Percentiles rank a stretch among this genome's conserved stretches.
Evolutionary conservation across 148 eudicot species (phyloP).

Genomic region (Camellia lanceoleosa): DNA sequence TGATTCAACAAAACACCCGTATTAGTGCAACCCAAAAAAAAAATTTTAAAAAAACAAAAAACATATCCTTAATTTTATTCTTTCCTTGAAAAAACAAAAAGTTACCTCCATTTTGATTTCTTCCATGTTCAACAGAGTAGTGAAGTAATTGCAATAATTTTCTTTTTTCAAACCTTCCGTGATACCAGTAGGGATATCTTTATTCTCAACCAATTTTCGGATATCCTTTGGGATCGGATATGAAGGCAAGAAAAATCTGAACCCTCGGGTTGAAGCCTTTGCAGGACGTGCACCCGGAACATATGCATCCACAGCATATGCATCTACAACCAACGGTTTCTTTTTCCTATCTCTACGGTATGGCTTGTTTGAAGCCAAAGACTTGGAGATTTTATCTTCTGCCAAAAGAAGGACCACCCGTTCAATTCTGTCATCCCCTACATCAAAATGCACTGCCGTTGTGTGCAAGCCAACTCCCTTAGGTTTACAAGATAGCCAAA

Average conservation of each 20-base stretch:
- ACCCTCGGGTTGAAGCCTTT: slow-evolving; percentile 26
- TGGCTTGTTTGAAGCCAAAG: slow-evolving; percentile 62
- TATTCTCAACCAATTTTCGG: slow-evolving; percentile 38
- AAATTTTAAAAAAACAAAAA: neutral
- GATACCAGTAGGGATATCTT: slow-evolving; percentile 52
- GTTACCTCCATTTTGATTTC: slow-evolving; percentile 82
- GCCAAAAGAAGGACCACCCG: slow-evolving; percentile 71
- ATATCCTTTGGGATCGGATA: slow-evolving; percentile 55
- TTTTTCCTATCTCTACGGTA: slow-evolving; percentile 46
- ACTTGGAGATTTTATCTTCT: slow-evolving; percentile 70
- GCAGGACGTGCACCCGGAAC: slow-evolving; percentile 65
- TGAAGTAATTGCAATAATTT: slow-evolving; percentile 60
- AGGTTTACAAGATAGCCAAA: slow-evolving; percentile 91
- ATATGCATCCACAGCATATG: slow-evolving; percentile 30
- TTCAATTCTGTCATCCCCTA: slow-evolving; percentile 59
- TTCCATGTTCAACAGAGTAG: slow-evolving; percentile 65
- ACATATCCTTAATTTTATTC: neutral
- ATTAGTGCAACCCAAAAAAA: neutral
- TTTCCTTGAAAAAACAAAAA: slow-evolving; percentile 1
- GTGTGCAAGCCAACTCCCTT: slow-evolving; percentile 68
- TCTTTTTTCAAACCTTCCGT: slow-evolving; percentile 39
- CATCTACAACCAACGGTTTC: slow-evolving; percentile 21
- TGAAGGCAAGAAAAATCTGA: slow-evolving; percentile 30
- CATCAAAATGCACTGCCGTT: slow-evolving; percentile 68
- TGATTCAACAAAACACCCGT: slow-evolving; percentile 27